Percentiles rank a stretch among this genome's conserved stretches.
These are phyloP conservation scores for Trichosporon sp. DNA, from an alignment of 1,284 basidiomycete genomes.

Conservation along the genomic window DNA sequence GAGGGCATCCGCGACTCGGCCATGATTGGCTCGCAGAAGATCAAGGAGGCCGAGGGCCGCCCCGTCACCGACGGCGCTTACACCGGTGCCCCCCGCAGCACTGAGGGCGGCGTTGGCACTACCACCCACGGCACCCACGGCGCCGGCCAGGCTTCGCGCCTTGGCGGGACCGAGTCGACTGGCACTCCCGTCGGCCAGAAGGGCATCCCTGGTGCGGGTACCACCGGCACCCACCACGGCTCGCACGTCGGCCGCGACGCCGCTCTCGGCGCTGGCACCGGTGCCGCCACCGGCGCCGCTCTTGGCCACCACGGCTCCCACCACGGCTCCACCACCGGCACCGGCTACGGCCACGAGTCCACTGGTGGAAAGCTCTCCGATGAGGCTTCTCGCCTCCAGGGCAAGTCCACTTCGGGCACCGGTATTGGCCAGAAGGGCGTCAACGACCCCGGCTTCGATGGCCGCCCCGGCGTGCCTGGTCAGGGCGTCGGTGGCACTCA, in stretches of 20 bases:
- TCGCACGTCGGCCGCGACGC: not conserved
- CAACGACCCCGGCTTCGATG: not conserved
- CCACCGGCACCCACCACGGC: not conserved
- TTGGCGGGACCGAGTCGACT: not conserved
- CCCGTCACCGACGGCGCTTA: not conserved
- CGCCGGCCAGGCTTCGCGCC: not conserved
- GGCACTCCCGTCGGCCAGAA: not conserved
- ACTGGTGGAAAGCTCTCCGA: not conserved
- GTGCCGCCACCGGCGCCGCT: not conserved
- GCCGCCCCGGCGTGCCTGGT: not conserved
- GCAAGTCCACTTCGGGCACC: not conserved
- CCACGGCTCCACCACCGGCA: not conserved
- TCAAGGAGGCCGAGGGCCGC: conserved; percentile 3
- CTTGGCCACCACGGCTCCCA: not conserved
- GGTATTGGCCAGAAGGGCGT: not conserved
- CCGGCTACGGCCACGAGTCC: not conserved
- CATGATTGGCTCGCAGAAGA: conserved; percentile 2
- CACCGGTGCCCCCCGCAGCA: not conserved
- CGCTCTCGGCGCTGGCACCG: not conserved
- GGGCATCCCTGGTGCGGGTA: not conserved
- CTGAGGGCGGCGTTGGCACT: not conserved
- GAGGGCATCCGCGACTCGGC: not conserved
- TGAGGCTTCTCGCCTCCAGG: not conserved
- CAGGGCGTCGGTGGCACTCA: not conserved
- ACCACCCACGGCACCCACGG: not conserved